Percentiles rank a stretch among this genome's conserved stretches.
These are phyloP conservation scores for Phytophthora palmivora DNA, from an alignment of 352 stramenopile species.

Conservation along the genomic window DNA sequence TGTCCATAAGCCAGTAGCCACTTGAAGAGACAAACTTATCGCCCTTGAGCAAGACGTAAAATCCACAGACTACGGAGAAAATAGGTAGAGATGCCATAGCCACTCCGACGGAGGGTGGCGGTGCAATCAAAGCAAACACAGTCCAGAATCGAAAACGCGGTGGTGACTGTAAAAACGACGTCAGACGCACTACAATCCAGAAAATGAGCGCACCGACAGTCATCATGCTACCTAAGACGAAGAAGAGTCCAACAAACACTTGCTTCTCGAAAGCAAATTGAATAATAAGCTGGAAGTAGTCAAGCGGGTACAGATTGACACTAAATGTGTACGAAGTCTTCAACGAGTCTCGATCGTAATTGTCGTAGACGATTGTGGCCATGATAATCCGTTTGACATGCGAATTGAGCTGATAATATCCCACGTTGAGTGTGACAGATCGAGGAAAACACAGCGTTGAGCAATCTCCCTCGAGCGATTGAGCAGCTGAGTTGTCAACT, in stretches of 20 bases:
- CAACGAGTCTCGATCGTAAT: conserved; percentile 93
- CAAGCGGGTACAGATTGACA: conserved; percentile 93
- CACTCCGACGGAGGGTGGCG: conserved; percentile 89
- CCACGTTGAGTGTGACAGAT: conserved; percentile 92
- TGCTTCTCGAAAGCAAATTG: conserved; percentile 95
- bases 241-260: conserved; percentile 95
- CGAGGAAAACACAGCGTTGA: conserved; percentile 93
- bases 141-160: conserved; percentile 92
- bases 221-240: conserved; percentile 90
- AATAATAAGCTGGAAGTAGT: conserved; percentile 96
- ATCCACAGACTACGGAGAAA: conserved; percentile 63
- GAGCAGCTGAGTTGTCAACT: conserved; percentile 86
- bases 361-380: conserved; percentile 86
- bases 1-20: conserved; percentile 84
- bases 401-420: conserved; percentile 94
- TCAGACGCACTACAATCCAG: conserved; percentile 92
- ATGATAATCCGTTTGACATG: conserved; percentile 95
- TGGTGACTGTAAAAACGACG: conserved; percentile 91
- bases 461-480: conserved; percentile 88
- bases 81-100: conserved; percentile 91
- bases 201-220: conserved; percentile 85
- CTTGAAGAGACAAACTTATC: conserved; percentile 50
- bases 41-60: conserved; percentile 76
- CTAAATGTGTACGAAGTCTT: conserved; percentile 92
- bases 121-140: conserved; percentile 93